Evolutionary conservation across 2,329 filamentous ascomycete genomes (phyloP), one percentile per base, ranked within the genome.

Genomic region (Cercospora sesami): DNA sequence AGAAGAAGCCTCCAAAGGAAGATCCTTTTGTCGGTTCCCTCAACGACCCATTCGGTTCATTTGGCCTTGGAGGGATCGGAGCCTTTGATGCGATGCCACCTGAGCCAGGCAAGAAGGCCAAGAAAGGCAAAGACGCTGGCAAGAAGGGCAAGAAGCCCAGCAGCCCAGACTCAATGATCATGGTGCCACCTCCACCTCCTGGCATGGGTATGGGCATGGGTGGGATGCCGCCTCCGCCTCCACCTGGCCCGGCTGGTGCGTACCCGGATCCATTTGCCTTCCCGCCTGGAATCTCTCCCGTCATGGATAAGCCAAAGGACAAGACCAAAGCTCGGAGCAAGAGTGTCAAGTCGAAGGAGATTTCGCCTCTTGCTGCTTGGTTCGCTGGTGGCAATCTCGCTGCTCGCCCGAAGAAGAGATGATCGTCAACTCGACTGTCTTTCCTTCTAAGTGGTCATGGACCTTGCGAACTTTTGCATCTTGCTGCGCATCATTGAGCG

Each of bases 301-400:
- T 53, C n/a, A 60, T 69, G 65, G 71, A 48, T 36, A 67, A 60
- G 33, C 48, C 63, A n/a, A 68, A 68, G 62, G 53, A 64, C 7
- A 69, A 68, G 42, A 60, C 68, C 12, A 73, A 74, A 61, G 65
- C 67, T 8, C 73, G 73, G 64, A 65, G 67, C 42, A 74, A 71
- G 65, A 64, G 69, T 26, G 62, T 69, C 26, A 67, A 63, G 62
- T 62, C 71, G 31, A 76, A 75, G 65, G 71, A 74, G 48, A 68
- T 75, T 10, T 70, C 73, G 5, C 69, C 68, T 26, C 67, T 75
- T 18, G 69, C 71, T 45, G 73, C 75, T 21, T 77, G 75, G 75
- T 74, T 77, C 61, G 73, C 72, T 33, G 75, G 74, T 33, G 74
- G 73, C 3, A 65, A 65, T 23, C 36, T 73, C 36, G 68, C 66